A percentile compares a stretch with the other conserved stretches of the same genome.
phyloP scores from a whole-genome alignment of 768 basidiomycete species.

The Auricularia sp. region DNA sequence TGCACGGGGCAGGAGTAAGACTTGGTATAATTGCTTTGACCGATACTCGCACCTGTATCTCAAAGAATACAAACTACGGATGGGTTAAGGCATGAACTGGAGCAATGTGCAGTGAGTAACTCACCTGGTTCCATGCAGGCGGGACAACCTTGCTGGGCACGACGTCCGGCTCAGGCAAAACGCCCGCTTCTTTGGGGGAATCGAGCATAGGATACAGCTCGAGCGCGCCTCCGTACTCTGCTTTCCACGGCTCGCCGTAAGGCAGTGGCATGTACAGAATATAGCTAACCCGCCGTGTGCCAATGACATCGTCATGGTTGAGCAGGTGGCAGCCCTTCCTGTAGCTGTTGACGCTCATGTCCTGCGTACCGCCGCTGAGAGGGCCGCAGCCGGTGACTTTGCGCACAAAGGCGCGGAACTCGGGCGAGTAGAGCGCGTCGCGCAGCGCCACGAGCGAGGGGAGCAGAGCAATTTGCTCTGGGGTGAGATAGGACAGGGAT shows the following conservation, averaged over 20 bases:
- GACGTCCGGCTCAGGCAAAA: constrained; percentile 52
- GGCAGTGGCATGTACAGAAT: constrained; percentile 93
- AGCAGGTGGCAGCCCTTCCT: constrained; percentile 87
- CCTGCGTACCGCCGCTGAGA: constrained; percentile 83
- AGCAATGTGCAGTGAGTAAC: too few species aligned
- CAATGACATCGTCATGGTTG: constrained; percentile 98
- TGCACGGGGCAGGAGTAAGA: constrained; percentile 41
- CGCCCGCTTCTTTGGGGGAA: constrained; percentile 43
- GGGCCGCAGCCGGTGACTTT: constrained; percentile 88
- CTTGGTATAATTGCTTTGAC: constrained; percentile 26
- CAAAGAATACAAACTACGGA: constrained; percentile 57
- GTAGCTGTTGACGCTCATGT: constrained; percentile 92
- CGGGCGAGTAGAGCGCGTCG: constrained; percentile 79
- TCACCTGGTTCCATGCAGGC: constrained; percentile 70
- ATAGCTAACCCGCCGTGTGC: constrained; percentile 86
- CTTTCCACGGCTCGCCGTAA: constrained; percentile 64
- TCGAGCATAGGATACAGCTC: constrained; percentile 66
- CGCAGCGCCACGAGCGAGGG: constrained; percentile 74
- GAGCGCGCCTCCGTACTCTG: constrained; percentile 86
- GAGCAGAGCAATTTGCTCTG: constrained; percentile 66
- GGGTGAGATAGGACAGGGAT: constrained; percentile 78
- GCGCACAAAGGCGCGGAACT: constrained; percentile 75
- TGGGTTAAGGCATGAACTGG: too few species aligned
- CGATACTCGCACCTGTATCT: constrained; percentile 23
- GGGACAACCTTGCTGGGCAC: constrained; percentile 59